Evolutionary conservation across 2,329 filamentous ascomycete species (phyloP), one percentile per base, ranked within the genome.

Genomic region (Amylocarpus encephaloides): DNA sequence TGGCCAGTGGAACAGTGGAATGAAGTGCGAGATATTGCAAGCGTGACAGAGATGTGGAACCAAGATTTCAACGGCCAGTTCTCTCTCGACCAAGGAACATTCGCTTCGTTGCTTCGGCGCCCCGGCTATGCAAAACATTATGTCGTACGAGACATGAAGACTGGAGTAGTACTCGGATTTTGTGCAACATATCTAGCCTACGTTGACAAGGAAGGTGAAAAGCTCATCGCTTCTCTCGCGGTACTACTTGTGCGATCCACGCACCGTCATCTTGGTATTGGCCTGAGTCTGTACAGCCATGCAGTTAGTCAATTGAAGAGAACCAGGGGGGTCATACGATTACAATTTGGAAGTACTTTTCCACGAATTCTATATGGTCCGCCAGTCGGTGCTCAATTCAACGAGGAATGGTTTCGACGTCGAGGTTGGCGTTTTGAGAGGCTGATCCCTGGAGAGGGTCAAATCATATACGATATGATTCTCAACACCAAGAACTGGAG

Each of bases 161-260:
- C 64, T 2, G 63, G 63, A 6, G 67, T 70, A 33, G 57, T 78
- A 19, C 61, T 82, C 34, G 79, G 78, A 0, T 82, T 82, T 54
- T 82, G 78, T 59, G 78, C 78, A 9, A 81, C 78, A 7, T 82
- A 78, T 59, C 76, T 78, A 29, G 79, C 75, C 3, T 81, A 77
- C 62, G 71, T 74, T 41, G 75, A 79, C 55, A 73, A 72, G 54
- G 73, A 70, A 35, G 72, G 70, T 16, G 74, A 79, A 54, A 70
- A 70, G 32, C 67, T 80, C 36, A 70, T 82, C 42, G 79, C 78
- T 7, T 82, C 77, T 3, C 61, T 83, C 30, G 78, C 78, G 10
- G 65, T 73, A 10, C 63, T 83, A 26, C 63, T 82, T 32, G 78
- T 82, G 16, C 72, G 70, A 30, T 67, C 73, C 32, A 66, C 70